Base-by-base conservation (phyloP, 768 basidiomycete genomes). In the Lactifluus hygrophoroides region DNA sequence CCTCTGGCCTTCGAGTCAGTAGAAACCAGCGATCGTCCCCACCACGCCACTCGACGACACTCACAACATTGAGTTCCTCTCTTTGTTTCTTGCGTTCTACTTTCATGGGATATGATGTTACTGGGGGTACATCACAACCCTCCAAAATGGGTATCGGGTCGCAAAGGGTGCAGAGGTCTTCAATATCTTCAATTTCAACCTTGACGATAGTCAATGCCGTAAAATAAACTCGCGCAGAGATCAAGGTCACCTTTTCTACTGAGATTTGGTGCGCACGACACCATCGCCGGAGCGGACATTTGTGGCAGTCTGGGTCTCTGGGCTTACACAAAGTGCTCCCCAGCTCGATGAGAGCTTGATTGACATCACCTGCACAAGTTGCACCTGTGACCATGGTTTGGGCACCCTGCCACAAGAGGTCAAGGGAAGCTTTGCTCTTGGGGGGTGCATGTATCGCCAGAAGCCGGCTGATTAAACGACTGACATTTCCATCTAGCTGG, bases 301-400 rank as follows among this genome's bases (percentile, higher is more conserved):
- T 66, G 17, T 65, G 72, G 66, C 94, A 97, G 19, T 74, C 71
- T 10, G 94, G 94, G 61, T 88, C 82, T 60, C 82, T 84, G 42
- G 89, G 85, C 70, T 87, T 93, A 74, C 94, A 98, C 3, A 96
- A 80, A 3, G 92, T 95, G 68, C 89, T 90, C 49, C 94, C 94
- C 7, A 97, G 82, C 68, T 98, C 94, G 69, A 97, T 97, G 51
- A 98, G 76, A 14, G 90, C 93, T 73, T 96, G 88, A 67, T 95
- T 95, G 62, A 94, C 77, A 68, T 94, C 90, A 17, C 93, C 91
- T 0, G 92, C 81, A 61, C 78, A 69, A 34, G 79, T 76, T 49
- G 75, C 68, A 13, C 62, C 74, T 40, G 80, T 71, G 10, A 96
- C 86, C 69, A 96, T 78, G 3, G 75, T 76, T 40, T 76, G 76